These are phyloP conservation scores for Diaporthe nobilis DNA, from an alignment of 2,329 filamentous ascomycete genomes.

Conservation along the genomic window DNA sequence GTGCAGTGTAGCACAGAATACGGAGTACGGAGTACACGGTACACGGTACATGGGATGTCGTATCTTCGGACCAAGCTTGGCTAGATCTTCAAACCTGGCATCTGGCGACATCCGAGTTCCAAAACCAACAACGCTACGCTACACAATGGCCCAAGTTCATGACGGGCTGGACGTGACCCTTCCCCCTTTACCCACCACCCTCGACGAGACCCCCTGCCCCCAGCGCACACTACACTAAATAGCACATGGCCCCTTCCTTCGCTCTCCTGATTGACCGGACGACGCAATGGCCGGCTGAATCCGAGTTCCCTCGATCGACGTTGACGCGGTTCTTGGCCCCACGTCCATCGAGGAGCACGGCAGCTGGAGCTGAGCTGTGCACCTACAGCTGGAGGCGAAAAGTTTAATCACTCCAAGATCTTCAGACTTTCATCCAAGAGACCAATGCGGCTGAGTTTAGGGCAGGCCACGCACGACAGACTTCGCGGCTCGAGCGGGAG, in stretches of 20 bases:
- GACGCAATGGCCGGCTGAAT: slow-evolving; percentile 13
- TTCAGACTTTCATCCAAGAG: slow-evolving; percentile 17
- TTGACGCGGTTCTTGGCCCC: background rate
- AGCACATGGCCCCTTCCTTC: slow-evolving; percentile 15
- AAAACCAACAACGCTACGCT: slow-evolving; percentile 24
- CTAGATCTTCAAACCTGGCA: slow-evolving; percentile 31
- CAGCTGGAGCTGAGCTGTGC: background rate
- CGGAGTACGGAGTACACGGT: background rate
- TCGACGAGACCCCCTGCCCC: background rate
- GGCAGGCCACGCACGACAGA: slow-evolving; percentile 21
- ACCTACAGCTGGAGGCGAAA: slow-evolving; percentile 8
- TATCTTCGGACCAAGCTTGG: slow-evolving; percentile 26
- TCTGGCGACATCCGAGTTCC: slow-evolving; percentile 34
- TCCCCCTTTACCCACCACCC: background rate
- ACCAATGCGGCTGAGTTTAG: slow-evolving; percentile 31
- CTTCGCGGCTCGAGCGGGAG: slow-evolving; percentile 29
- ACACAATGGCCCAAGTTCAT: slow-evolving; percentile 9
- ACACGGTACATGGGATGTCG: slow-evolving; percentile 8
- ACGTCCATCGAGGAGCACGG: background rate
- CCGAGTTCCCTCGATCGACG: slow-evolving; percentile 3
- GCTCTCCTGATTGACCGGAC: slow-evolving; percentile 27
- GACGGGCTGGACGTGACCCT: background rate
- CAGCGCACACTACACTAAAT: background rate
- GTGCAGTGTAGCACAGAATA: background rate
- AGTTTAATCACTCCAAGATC: background rate